These are phyloP conservation scores for Thielaviopsis euricoi DNA, from an alignment of 2,329 filamentous ascomycete species.

Conservation along the genomic window DNA sequence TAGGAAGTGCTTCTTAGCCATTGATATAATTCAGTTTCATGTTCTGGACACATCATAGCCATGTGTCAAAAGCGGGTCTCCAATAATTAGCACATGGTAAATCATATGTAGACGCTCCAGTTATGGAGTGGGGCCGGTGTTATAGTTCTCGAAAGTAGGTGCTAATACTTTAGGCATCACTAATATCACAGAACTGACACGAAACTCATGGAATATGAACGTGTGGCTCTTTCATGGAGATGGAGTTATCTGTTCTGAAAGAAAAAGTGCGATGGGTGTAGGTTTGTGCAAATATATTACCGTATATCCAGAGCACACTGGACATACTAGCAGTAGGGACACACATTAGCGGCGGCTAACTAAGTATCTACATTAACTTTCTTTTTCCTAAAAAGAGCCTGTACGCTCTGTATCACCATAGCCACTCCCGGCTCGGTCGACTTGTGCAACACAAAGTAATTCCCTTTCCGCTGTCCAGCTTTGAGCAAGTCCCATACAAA, in stretches of 20 bases:
- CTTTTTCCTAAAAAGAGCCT: not conserved
- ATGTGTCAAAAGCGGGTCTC: not conserved
- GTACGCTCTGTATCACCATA: not conserved
- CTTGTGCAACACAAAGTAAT: not conserved
- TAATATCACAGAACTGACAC: not conserved
- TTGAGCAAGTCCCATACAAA: not conserved
- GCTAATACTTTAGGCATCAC: not conserved
- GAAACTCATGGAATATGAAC: not conserved
- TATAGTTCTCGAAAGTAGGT: not conserved
- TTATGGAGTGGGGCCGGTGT: not conserved
- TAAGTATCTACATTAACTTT: not conserved
- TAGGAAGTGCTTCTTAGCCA: not conserved
- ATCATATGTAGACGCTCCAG: not conserved
- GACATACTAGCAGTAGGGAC: too few species aligned
- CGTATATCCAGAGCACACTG: not conserved
- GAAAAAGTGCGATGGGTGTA: not conserved
- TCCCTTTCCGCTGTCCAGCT: not conserved
- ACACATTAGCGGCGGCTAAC: too few species aligned
- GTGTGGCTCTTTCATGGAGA: not conserved
- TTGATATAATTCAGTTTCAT: not conserved
- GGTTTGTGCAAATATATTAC: not conserved
- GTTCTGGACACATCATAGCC: not conserved
- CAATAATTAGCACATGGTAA: not conserved
- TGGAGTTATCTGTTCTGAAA: not conserved
- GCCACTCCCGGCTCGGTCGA: not conserved